These are phyloP conservation scores for Corchorus olitorius DNA, from an alignment of 345 rosid genomes.

Conservation along the genomic window DNA sequence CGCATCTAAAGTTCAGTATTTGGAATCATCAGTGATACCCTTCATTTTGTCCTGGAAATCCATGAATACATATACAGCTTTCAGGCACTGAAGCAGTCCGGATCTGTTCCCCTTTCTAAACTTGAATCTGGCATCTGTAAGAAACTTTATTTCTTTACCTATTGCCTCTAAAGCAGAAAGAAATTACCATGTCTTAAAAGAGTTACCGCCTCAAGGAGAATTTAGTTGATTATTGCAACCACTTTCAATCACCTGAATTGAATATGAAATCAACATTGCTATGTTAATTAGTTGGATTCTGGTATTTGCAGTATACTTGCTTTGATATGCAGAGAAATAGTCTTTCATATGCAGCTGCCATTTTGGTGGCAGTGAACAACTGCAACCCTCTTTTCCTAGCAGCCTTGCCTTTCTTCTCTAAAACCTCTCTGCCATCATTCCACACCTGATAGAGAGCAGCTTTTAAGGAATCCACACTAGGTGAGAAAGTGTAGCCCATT, in stretches of 20 bases:
- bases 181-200: neutral
- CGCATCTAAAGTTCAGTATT: no score
- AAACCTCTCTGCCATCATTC: conserved; percentile 55
- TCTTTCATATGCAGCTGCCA: conserved; percentile 85
- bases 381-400: conserved; percentile 67
- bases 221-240: neutral
- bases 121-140: neutral
- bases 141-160: neutral
- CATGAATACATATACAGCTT: neutral
- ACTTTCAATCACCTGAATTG: neutral
- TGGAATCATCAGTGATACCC: neutral
- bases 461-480: conserved; percentile 62
- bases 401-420: conserved; percentile 65
- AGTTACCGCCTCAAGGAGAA: neutral
- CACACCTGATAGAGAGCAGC: conserved; percentile 53
- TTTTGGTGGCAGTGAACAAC: conserved; percentile 84
- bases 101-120: neutral
- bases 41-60: neutral
- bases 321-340: conserved; percentile 78
- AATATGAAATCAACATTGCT: neutral
- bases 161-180: neutral
- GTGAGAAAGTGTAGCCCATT: conserved; percentile 75
- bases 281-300: conserved; percentile 22
- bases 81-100: neutral
- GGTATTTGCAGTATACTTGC: conserved; percentile 48